phyloP scores from a whole-genome alignment of 306 rosid genomes.

The Vicia sativa region DNA sequence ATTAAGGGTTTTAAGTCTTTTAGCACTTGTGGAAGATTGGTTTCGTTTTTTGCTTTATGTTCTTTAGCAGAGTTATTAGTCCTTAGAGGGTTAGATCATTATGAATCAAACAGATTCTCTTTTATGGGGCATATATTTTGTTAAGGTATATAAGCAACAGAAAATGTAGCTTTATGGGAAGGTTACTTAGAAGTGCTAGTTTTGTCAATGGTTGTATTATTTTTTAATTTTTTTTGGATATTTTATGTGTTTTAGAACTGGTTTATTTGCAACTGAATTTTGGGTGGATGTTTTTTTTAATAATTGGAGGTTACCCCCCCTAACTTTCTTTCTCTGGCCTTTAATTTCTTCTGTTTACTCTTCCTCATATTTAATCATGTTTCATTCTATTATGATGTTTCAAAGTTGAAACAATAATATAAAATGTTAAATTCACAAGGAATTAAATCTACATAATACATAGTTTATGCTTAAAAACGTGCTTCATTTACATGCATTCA shows the following conservation, averaged over 20 bases:
- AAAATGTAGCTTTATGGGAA: conserved; percentile 33
- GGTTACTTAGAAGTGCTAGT: conserved; percentile 28
- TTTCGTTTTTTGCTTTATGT: neutral
- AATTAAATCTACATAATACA: neutral
- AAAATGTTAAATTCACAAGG: no score
- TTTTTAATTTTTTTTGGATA: neutral
- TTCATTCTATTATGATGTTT: neutral
- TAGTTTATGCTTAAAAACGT: neutral
- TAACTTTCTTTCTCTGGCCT: neutral
- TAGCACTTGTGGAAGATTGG: neutral
- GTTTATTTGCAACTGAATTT: conserved; percentile 24
- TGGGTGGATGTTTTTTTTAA: conserved; percentile 18
- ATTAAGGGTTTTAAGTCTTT: conserved; percentile 31
- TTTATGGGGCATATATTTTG: neutral
- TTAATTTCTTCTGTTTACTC: neutral
- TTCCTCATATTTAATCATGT: neutral
- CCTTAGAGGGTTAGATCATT: conserved; percentile 34
- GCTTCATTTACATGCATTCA: conserved; percentile 18
- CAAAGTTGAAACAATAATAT: neutral
- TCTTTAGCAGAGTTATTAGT: conserved; percentile 30
- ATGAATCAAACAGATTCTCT: conserved; percentile 10
- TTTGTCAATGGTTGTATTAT: conserved; percentile 18
- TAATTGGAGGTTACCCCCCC: conserved; percentile 11
- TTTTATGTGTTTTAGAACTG: conserved; percentile 20
- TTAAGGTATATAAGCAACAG: neutral